These are phyloP conservation scores for Saposhnikovia divaricata DNA, from an alignment of 129 eudicot species.

Conservation along the genomic window DNA sequence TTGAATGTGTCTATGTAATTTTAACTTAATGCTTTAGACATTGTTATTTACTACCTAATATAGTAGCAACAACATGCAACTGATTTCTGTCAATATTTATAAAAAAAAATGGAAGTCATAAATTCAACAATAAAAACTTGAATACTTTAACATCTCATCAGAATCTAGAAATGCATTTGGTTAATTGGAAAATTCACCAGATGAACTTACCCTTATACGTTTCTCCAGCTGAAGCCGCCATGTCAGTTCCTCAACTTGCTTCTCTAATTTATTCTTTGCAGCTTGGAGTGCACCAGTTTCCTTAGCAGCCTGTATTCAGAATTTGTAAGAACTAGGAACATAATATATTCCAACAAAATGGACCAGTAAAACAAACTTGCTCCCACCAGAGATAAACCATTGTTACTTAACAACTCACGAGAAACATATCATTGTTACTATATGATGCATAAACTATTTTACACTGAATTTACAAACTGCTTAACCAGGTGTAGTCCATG, in stretches of 20 bases:
- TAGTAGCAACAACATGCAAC: background rate
- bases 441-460: background rate
- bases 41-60: background rate
- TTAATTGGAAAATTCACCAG: background rate
- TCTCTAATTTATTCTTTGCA: constrained; percentile 96
- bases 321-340: background rate
- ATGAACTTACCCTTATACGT: constrained; percentile 83
- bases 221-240: constrained; percentile 98
- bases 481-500: background rate
- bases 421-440: background rate
- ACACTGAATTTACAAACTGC: background rate
- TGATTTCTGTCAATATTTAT: background rate
- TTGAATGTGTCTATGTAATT: background rate
- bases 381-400: background rate
- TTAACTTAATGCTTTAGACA: background rate
- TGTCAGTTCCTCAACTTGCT: constrained; percentile 97
- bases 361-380: background rate
- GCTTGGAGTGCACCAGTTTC: constrained; percentile 99
- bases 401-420: background rate
- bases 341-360: background rate
- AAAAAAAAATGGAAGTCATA: background rate
- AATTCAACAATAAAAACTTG: background rate
- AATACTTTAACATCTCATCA: background rate
- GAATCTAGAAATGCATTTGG: background rate
- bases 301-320: constrained; percentile 68